phyloP scores from a whole-genome alignment of 768 basidiomycete species.

The Guyanaporus albipodus region DNA sequence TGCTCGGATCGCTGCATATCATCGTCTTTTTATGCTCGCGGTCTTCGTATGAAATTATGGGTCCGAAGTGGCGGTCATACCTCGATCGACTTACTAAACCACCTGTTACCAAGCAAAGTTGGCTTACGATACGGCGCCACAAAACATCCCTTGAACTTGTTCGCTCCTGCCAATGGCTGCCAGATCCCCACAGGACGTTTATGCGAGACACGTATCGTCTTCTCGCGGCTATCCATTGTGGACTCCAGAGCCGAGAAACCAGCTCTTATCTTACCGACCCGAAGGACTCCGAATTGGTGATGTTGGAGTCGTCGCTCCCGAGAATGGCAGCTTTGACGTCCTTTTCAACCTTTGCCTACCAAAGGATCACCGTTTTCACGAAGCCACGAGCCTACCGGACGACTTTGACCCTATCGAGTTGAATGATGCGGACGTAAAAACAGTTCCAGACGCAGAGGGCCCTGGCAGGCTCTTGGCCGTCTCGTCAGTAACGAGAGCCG shows the following conservation, averaged over 20 bases:
- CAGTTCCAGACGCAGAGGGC: slow-evolving; percentile 6
- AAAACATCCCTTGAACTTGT: not conserved
- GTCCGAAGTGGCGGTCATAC: not conserved
- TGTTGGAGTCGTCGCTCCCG: slow-evolving; percentile 34
- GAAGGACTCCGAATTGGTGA: slow-evolving; percentile 37
- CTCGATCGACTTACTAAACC: slow-evolving; percentile 10
- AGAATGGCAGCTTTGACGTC: slow-evolving; percentile 34
- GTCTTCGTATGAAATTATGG: no score
- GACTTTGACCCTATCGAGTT: slow-evolving; percentile 26
- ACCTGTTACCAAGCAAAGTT: slow-evolving; percentile 6
- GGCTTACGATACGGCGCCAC: slow-evolving; percentile 13
- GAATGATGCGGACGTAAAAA: slow-evolving; percentile 14
- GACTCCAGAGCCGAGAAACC: slow-evolving; percentile 31
- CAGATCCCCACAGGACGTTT: slow-evolving; percentile 23
- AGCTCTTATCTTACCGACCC: slow-evolving; percentile 23
- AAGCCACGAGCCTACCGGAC: slow-evolving; percentile 23
- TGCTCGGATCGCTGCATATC: slow-evolving; percentile 12
- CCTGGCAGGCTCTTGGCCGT: slow-evolving; percentile 7
- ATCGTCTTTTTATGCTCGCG: no score
- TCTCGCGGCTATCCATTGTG: slow-evolving; percentile 36
- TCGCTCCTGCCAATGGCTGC: slow-evolving; percentile 15
- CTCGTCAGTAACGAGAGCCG: slow-evolving; percentile 14
- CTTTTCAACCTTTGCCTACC: slow-evolving; percentile 38
- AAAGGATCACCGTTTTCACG: slow-evolving; percentile 26
- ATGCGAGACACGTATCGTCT: slow-evolving; percentile 22